A percentile compares a stretch with the other conserved stretches of the same genome.
Evolutionary conservation across 495 filamentous ascomycete genomes (phyloP).

Genomic region (Annulohypoxylon bovei): DNA sequence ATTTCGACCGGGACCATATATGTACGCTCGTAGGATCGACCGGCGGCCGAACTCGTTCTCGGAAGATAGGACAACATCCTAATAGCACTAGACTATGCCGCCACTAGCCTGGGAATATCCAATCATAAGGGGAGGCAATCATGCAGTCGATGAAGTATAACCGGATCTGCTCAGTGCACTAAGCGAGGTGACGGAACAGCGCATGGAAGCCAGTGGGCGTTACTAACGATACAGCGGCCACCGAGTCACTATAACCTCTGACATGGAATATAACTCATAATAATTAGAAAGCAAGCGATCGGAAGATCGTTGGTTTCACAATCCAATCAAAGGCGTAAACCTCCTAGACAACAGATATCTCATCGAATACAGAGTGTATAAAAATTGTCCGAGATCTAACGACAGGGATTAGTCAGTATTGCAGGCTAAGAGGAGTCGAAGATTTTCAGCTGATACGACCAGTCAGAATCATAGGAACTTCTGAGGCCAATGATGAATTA

Average conservation of each 20-base stretch:
- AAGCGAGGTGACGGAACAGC: not conserved
- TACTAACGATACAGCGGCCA: not conserved
- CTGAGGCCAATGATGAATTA: conserved; percentile 6
- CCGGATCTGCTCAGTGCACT: conserved; percentile 9
- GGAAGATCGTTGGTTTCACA: conserved; percentile 9
- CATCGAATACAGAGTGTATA: conserved; percentile 6
- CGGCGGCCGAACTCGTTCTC: conserved; percentile 8
- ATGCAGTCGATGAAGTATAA: conserved; percentile 23
- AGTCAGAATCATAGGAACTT: not conserved
- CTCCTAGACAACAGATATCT: not conserved
- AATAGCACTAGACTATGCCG: conserved; percentile 15
- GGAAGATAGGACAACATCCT: conserved; percentile 6
- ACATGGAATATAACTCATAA: conserved; percentile 2
- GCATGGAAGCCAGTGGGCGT: not conserved
- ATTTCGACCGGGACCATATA: conserved; percentile 9
- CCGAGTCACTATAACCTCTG: not conserved
- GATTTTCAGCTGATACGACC: conserved; percentile 1
- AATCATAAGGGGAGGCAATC: conserved; percentile 12
- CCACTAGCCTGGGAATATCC: conserved; percentile 21
- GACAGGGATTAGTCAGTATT: conserved; percentile 10
- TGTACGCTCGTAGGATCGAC: conserved; percentile 4
- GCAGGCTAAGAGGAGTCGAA: conserved; percentile 3
- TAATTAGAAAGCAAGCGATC: conserved; percentile 11
- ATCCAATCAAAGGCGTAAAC: conserved; percentile 1
- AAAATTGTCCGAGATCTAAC: conserved; percentile 22